Base-by-base conservation (phyloP, 208 protist genomes). In the Leishmania mexicana region DNA sequence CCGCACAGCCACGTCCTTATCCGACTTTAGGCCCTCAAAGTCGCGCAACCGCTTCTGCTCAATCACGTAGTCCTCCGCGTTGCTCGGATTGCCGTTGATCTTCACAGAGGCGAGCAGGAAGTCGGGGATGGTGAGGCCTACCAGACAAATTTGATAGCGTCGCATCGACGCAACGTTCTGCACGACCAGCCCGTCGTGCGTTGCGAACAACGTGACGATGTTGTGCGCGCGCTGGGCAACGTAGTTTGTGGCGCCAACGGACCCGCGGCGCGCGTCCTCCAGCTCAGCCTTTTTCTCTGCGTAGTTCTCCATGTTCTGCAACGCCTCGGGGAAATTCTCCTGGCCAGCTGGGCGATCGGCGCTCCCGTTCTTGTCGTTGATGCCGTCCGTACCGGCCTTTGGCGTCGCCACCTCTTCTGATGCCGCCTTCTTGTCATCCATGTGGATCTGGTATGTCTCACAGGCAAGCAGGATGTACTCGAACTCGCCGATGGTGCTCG, bases 101-200 rank as follows among this genome's bases (percentile, higher is more conserved):
- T 95, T 94, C 28, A 96, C 86, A 7, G 96, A 96, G 49, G 95
- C 89, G 11, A 98, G 89, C 40, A 97, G 81, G 74, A 99, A 96
- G 87, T 98, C 93, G 28, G 97, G 97, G 73, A 99, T 97, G 60
- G 93, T 94, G 73, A 98, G 87, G 47, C 97, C 97, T 67, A 98
- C 91, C 6, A 99, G 92, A 74, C 90, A 95, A 58, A 96, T 97
- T 67, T 96, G 91, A 84, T 97, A 96, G 10, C 88, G 85, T 72
- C 95, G 90, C 72, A 98, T 83, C 38, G 85, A 82, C 13, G 92
- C 85, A 38, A 88, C 80, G 87, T 98, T 96, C 82, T 98, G 96
- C 47, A 97, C 87, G 4, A 96, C 88, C 28, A 98, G 85, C 6
- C 95, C 96, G 45, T 90, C 92, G 53, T 83, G 79, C 15, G 94